Percentiles rank a stretch among this genome's conserved stretches.
phyloP scores from a whole-genome alignment of 192 early-diverging fungal species.

The Kickxella alabastrina region DNA sequence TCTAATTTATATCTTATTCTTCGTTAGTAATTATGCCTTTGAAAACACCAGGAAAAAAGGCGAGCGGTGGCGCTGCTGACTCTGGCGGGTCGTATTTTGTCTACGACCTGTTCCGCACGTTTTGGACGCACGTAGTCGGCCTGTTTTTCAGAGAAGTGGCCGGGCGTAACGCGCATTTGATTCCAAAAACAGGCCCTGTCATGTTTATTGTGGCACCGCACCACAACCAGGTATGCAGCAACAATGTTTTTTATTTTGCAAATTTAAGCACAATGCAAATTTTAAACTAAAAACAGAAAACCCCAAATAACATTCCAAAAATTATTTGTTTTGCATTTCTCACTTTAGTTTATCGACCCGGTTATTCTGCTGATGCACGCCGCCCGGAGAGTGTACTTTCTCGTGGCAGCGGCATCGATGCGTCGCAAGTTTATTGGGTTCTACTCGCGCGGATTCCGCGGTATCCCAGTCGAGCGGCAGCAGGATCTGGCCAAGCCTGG shows the following conservation, averaged over 20 bases:
- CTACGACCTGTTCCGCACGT: conserved; percentile 66
- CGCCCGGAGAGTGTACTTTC: conserved; percentile 69
- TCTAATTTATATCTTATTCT: neutral
- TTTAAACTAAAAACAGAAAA: too few relatives aligned
- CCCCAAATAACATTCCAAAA: neutral
- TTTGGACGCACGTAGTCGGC: conserved; percentile 65
- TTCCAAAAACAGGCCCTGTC: conserved; percentile 83
- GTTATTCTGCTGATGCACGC: conserved; percentile 82
- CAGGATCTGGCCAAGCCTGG: conserved; percentile 84
- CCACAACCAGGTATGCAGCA: conserved; percentile 64
- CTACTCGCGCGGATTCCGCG: conserved; percentile 69
- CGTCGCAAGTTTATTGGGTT: conserved; percentile 76
- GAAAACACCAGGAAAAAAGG: neutral
- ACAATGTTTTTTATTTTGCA: too few relatives aligned
- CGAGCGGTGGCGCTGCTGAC: neutral
- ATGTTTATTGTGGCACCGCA: conserved; percentile 89
- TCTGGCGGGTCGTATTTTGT: conserved; percentile 25
- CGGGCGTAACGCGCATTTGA: conserved; percentile 72
- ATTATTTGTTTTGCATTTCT: conserved; percentile 4
- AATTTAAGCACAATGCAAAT: too few relatives aligned
- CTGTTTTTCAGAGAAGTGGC: conserved; percentile 91
- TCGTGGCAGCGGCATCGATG: conserved; percentile 87
- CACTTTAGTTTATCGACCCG: conserved; percentile 83
- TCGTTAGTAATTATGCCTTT: neutral
- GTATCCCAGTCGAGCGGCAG: conserved; percentile 89